Evolutionary conservation across 2,329 filamentous ascomycete genomes (phyloP), one percentile per base, ranked within the genome.

Genomic region (Nigrospora oryzae): DNA sequence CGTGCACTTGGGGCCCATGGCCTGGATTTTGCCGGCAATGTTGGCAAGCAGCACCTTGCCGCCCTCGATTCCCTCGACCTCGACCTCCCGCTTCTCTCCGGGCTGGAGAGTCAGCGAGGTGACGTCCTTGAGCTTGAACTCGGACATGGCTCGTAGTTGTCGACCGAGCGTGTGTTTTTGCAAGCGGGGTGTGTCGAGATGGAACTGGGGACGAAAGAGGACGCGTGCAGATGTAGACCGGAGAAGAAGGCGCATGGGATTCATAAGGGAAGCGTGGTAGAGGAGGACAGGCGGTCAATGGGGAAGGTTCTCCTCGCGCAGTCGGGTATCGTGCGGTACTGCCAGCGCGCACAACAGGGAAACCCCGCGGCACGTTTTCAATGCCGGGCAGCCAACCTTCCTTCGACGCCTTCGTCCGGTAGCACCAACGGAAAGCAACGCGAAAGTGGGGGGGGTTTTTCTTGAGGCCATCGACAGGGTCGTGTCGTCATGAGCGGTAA

Each of bases 11-110:
- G 88, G 71, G 33, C 86, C 89, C 33, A 94, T 65, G 30, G 90
- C 93, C 60, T 90, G 83, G 14, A 91, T 70, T 54, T 84, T 79
- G 53, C 84, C 85, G 44, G 81, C 81, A 11, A 84, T 74, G 60
- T 94, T 94, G 51, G 93, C 73, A 5, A 98, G 75, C 5, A 98
- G 72, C 3, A 98, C 83, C 65, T 96, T 97, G 50, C 81, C 88
- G 34, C 78, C 82, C 46, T 91, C 83, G 37, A 98, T 74, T 16
- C 91, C 93, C 56, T 97, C 91, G 5, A 98, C 84, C 57, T 95
- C 89, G 13, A 80, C 86, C 64, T 97, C 90, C 51, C 84, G 76
- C 72, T 95, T 97, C 54, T 93, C 83, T 16, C 88, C 83, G 30
- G 84, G 81, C 62, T 84, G 78, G 51, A 97, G 71, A 52, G 84